Conservation (phyloP, 805 yeast genomes). For the Hanseniaspora occidentalis region DNA sequence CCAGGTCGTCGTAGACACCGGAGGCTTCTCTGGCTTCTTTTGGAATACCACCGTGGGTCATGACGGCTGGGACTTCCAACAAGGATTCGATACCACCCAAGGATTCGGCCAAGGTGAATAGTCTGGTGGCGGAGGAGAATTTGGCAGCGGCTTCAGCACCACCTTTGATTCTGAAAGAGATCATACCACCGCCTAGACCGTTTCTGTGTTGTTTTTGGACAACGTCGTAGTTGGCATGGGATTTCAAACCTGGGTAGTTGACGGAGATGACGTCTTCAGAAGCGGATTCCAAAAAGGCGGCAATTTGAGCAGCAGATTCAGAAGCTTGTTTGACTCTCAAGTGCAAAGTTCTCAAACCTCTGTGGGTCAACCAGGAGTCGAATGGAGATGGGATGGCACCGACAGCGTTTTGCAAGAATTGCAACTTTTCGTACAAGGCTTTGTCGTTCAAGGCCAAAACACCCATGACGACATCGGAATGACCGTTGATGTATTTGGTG, state of each 20-base stretch:
- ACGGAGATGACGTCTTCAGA: constrained; percentile 49
- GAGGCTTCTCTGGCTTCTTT: constrained; percentile 60
- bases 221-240: constrained; percentile 50
- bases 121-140: constrained; percentile 60
- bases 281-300: constrained; percentile 39
- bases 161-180: constrained; percentile 75
- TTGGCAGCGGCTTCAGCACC: constrained; percentile 65
- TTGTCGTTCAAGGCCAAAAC: constrained; percentile 60
- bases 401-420: constrained; percentile 75
- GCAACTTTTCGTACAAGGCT: constrained; percentile 45
- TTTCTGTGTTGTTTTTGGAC: constrained; percentile 70
- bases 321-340: constrained; percentile 66
- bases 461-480: constrained; percentile 85
- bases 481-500: constrained; percentile 85
- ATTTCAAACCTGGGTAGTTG: constrained; percentile 71
- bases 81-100: constrained; percentile 83
- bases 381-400: constrained; percentile 87
- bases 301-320: constrained; percentile 51
- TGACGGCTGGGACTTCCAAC: constrained; percentile 77
- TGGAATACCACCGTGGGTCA: constrained; percentile 91
- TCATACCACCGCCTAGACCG: constrained; percentile 85
- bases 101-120: constrained; percentile 81
- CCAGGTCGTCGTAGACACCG: constrained; percentile 72
- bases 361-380: constrained; percentile 86
- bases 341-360: constrained; percentile 81